Conservation (phyloP, 2,329 filamentous ascomycete genomes). For the Hypoxylon rubiginosum region DNA sequence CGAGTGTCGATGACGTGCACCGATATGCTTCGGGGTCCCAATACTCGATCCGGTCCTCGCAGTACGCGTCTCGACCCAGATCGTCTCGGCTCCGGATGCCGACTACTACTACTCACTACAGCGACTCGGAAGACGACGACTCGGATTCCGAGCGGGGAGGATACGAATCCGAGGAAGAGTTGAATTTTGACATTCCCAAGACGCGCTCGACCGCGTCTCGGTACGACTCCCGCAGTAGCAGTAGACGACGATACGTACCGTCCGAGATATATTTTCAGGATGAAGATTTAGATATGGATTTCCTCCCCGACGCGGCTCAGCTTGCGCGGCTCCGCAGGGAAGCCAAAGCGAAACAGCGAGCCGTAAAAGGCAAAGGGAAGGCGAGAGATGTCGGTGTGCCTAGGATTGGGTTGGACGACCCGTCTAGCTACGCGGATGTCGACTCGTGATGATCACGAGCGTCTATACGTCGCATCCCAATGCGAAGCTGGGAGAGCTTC, state of each 20-base stretch:
- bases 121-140: conserved; percentile 38
- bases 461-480: neutral
- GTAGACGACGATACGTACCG: conserved; percentile 24
- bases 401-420: conserved; percentile 26
- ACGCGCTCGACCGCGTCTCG: conserved; percentile 31
- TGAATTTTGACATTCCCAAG: conserved; percentile 47
- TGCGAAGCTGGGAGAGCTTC: neutral
- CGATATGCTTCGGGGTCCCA: conserved; percentile 8
- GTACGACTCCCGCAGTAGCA: conserved; percentile 15
- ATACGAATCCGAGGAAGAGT: conserved; percentile 44
- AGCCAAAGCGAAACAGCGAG: conserved; percentile 24
- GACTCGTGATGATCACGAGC: conserved; percentile 21
- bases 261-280: conserved; percentile 21
- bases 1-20: conserved; percentile 15
- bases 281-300: conserved; percentile 20
- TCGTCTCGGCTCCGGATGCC: conserved; percentile 38
- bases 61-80: conserved; percentile 9
- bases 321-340: conserved; percentile 32
- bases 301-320: conserved; percentile 11
- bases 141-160: conserved; percentile 8
- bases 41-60: conserved; percentile 32
- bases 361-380: conserved; percentile 30
- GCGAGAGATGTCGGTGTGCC: conserved; percentile 6
- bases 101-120: conserved; percentile 32
- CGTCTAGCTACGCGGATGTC: conserved; percentile 27